These are phyloP conservation scores for Cucurbita moschata DNA, from an alignment of 306 rosid species.

Conservation along the genomic window DNA sequence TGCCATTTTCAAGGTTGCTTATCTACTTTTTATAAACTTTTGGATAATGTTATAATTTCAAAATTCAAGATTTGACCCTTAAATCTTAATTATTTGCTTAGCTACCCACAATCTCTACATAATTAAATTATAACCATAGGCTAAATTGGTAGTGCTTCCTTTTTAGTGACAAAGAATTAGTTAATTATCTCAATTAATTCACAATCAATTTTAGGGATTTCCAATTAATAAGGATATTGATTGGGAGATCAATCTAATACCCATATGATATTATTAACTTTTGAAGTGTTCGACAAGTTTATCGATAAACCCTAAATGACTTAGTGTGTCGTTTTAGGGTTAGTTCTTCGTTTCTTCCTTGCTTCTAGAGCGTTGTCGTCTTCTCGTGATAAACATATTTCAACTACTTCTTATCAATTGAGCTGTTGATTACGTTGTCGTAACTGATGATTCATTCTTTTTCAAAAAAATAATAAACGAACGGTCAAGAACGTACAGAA, in stretches of 20 bases:
- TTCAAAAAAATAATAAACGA: neutral
- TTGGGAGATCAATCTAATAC: neutral
- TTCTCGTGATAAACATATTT: neutral
- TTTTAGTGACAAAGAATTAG: neutral
- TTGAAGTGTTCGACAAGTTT: conserved; percentile 1
- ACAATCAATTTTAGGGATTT: neutral
- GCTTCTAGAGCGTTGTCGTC: conserved; percentile 1
- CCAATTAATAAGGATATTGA: neutral
- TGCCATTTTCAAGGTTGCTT: neutral
- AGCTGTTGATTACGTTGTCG: neutral
- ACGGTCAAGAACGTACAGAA: neutral
- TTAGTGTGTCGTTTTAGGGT: neutral
- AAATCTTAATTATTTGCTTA: neutral
- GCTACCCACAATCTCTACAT: neutral
- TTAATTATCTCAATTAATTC: neutral
- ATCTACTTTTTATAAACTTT: neutral
- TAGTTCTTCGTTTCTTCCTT: neutral
- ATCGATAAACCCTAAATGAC: neutral
- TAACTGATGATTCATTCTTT: neutral
- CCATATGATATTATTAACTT: neutral
- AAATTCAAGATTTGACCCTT: neutral
- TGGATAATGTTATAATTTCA: neutral
- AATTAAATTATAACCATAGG: neutral
- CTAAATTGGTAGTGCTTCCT: neutral
- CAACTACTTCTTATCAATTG: neutral